Evolutionary conservation across 495 filamentous ascomycete genomes (phyloP).

Genomic region (Chaetomidium leptoderma): DNA sequence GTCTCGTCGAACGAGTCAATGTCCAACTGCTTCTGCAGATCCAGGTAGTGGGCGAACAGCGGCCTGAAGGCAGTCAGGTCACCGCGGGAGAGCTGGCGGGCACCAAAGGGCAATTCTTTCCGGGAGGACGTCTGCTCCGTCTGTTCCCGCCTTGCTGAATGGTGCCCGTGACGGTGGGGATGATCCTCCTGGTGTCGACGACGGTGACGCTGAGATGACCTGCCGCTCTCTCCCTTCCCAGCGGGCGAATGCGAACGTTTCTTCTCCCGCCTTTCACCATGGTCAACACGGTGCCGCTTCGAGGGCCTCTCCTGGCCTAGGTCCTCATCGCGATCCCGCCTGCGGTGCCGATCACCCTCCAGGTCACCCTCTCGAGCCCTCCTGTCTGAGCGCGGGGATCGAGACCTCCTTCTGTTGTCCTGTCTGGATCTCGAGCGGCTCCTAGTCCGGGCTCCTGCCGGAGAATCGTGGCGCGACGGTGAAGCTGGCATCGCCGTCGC

Average conservation of each 20-base stretch:
- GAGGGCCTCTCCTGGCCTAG: neutral
- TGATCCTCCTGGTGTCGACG: slow-evolving; percentile 17
- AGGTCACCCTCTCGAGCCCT: neutral
- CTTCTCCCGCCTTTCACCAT: neutral
- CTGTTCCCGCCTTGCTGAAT: slow-evolving; percentile 1
- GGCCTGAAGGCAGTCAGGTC: slow-evolving; percentile 61
- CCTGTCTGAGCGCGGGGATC: slow-evolving; percentile 2
- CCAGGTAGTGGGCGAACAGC: slow-evolving; percentile 81
- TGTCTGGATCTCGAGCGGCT: neutral
- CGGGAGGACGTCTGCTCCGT: neutral
- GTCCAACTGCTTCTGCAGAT: slow-evolving; percentile 75
- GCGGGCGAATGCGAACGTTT: neutral
- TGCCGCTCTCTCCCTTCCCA: neutral
- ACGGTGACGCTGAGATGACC: neutral
- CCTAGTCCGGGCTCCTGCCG: neutral
- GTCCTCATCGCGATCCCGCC: slow-evolving; percentile 3
- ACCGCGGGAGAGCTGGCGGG: slow-evolving; percentile 58
- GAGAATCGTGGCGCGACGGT: no score
- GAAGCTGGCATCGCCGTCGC: no score
- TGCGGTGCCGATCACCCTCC: slow-evolving; percentile 2
- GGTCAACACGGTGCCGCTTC: neutral
- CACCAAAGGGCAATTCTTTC: slow-evolving; percentile 58
- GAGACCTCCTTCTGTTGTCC: neutral
- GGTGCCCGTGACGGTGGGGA: slow-evolving; percentile 22
- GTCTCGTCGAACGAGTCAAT: slow-evolving; percentile 61